phyloP scores from a whole-genome alignment of 73 alveolate species.

The Tetrahymena elliotti region DNA sequence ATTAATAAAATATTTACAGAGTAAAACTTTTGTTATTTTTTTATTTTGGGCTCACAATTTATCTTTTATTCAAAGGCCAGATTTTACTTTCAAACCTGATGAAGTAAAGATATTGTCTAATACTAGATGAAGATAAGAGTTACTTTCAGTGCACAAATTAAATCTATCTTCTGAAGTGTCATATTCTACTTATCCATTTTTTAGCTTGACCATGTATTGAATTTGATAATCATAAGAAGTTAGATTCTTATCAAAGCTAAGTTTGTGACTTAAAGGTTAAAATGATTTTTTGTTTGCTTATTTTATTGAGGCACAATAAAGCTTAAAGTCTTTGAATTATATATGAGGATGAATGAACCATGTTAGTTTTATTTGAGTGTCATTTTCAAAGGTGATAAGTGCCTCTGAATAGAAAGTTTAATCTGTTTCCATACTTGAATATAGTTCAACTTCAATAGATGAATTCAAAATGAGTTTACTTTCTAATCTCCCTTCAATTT shows the following conservation, averaged over 20 bases:
- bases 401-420: not conserved
- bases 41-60: not conserved
- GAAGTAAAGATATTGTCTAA: not conserved
- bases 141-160: not conserved
- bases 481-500: not conserved
- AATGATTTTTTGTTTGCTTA: not conserved
- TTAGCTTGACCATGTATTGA: not conserved
- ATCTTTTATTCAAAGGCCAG: not conserved
- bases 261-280: not conserved
- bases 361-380: not conserved
- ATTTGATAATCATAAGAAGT: not conserved
- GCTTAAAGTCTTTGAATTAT: not conserved
- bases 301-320: not conserved
- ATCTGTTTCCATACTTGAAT: not conserved
- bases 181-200: not conserved
- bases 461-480: not conserved
- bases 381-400: not conserved
- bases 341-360: not conserved
- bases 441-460: not conserved
- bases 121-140: not conserved
- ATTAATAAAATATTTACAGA: no score
- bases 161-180: not conserved
- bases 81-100: not conserved
- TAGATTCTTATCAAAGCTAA: not conserved
- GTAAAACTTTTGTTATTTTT: no score